Evolutionary conservation across 1,284 basidiomycete species (phyloP), one percentile per base, ranked within the genome.

Genomic region (Retiboletus flavoniger): DNA sequence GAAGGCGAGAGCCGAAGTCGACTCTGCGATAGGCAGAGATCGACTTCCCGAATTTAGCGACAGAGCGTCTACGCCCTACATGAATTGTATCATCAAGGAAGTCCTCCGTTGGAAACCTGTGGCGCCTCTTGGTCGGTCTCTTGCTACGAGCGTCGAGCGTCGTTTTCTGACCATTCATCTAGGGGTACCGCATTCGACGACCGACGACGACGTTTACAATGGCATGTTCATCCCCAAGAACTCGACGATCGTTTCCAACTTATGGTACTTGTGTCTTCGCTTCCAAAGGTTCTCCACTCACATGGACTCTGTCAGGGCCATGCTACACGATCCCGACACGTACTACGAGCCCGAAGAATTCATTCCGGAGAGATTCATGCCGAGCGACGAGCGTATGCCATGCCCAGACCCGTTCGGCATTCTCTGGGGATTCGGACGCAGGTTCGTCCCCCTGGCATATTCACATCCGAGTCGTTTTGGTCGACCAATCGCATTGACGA

Each of bases 401-500:
- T 39, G 17, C 29, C 47, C 38, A 19, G 38, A 49, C 17, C 47
- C 28, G 29, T 40, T 9, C 24, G 16, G 36, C 39, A 19, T 32
- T 13, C 28, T 49, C 28, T 49, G 47, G 47, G 47, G 47, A 10
- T 49, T 49, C 17, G 47, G 38, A 19, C 9, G 47, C 40, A 49
- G 47, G 47, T 49, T 17, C 13, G 14, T 17, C 4, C 24, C 24
- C 6, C 24, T 24, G 24, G 24, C 3, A 24, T 24, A 5, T 24
- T 24, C 24, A 24, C 24, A 24, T 24, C 6, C 24, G 3, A 24
- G 24, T 5, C 4, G 24, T 24, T 24, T 24, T 24, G 24, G 4
- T 24, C 24, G 24, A 24, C 24, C 24, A 24, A 24, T 24, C 24
- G 24, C 24, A 4, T 5, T 24, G 24, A 24, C 24, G 24, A 24